Evolutionary conservation across 352 stramenopile species (phyloP), one percentile per base, ranked within the genome.

Genomic region (Aphanomyces astaci): DNA sequence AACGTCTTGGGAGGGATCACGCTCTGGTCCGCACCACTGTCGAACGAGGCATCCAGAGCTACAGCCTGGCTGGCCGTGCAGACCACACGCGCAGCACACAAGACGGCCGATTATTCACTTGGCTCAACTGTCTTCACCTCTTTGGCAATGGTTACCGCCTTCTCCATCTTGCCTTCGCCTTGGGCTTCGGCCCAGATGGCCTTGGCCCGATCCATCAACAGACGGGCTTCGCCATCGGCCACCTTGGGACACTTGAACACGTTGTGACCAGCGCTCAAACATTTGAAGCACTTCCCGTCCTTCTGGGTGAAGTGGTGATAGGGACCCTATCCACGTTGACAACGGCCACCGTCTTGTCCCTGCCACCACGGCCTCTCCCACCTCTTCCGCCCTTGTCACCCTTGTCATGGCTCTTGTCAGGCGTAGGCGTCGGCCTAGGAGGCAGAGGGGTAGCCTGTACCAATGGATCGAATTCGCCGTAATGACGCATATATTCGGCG

Each of bases 11-110:
- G 48, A 7, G 48, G 48, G 25, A 55, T 30, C n/a, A 55, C 48
- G n/a, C n/a, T 30, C n/a, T 55, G 48, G 48, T 55, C 48, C 25
- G 48, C 48, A 11, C 48, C 48, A 55, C 48, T 55, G 25, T 55
- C 48, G 25, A 55, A 55, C 25, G 48, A 55, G 5, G 48, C 48
- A n/a, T 55, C 48, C 51, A 59, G 7, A 4, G 51, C 13, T 22
- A 59, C 25, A 3, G 25, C 30, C 3, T 39, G 51, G 30, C 25
- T 28, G 24, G 51, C 51, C 7, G 28, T 28, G 19, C 51, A 59
- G 15, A 59, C 51, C 30, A 59, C 51, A 11, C 51, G 4, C 13
- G 51, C 51, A 39, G 51, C 24, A 28, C 51, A 59, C 25, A 32
- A 9, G 19, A 59, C 25, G 51, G 51, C 45, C 13, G 13, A 25